These are phyloP conservation scores for Phaseolus lunatus DNA, from an alignment of 306 rosid species.

Conservation along the genomic window DNA sequence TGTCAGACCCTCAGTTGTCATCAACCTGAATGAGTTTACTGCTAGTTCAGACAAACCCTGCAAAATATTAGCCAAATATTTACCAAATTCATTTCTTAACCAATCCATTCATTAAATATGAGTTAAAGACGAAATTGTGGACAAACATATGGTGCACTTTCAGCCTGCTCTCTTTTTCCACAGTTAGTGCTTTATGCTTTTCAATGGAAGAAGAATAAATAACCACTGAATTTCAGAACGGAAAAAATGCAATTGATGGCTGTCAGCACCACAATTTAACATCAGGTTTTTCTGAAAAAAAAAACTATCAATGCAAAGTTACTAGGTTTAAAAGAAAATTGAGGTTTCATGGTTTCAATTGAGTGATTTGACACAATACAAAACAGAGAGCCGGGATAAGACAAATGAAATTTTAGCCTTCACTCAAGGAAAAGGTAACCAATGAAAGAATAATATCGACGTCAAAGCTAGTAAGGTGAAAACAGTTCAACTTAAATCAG, in stretches of 20 bases:
- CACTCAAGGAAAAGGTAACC: background rate
- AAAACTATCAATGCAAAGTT: slow-evolving; percentile 15
- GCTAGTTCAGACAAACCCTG: slow-evolving; percentile 96
- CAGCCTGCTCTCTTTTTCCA: background rate
- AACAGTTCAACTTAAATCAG: background rate
- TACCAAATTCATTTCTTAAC: slow-evolving; percentile 41
- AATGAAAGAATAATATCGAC: background rate
- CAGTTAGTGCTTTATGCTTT: slow-evolving; percentile 1
- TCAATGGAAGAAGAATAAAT: slow-evolving; percentile 26
- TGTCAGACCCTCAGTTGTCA: slow-evolving; percentile 83
- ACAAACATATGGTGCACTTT: background rate
- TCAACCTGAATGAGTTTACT: slow-evolving; percentile 76
- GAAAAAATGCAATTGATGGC: background rate
- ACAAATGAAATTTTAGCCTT: slow-evolving; percentile 15
- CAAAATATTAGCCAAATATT: slow-evolving; percentile 40
- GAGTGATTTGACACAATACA: background rate
- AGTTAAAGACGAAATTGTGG: background rate
- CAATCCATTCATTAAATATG: slow-evolving; percentile 25
- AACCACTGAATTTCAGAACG: slow-evolving; percentile 1
- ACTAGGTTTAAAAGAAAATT: background rate
- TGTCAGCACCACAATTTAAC: slow-evolving; percentile 24
- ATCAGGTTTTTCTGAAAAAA: background rate
- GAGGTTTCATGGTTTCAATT: background rate
- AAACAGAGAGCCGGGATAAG: background rate
- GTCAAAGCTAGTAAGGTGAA: slow-evolving; percentile 8